Base-by-base conservation (phyloP, 768 basidiomycete species). In the Mrakia gelida region DNA sequence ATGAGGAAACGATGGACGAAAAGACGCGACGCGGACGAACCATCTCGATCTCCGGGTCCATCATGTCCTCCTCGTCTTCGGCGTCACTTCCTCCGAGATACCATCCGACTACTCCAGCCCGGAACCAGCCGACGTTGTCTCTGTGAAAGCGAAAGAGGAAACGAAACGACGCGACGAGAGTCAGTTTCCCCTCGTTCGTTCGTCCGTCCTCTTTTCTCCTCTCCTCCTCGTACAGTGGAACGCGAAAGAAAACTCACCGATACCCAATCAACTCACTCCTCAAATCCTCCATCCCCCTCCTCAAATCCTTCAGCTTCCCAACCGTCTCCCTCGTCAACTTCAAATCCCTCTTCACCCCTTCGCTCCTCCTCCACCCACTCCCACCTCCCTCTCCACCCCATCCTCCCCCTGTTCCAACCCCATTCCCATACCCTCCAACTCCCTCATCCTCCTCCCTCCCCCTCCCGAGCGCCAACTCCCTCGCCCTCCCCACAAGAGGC, bases 101-200 rank as follows among this genome's bases (percentile, higher is more conserved):
- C 65, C 71, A 83, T 26, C 83, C 83, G 7, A 82, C 78, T 21
- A 82, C 79, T 7, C 81, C 80, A 5, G 82, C 81, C 75, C 54
- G 30, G 56, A 38, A 76, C 77, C 34, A 73, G 23, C 77, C 77
- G n/a, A 78, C 77, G 52, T 78, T 78, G 54, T 78, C 77, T 54
- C 73, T 49, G 59, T 18, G 21, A 56, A 56, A 59, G 18, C n/a
- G 23, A 59, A 59, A 4, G 59, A 59, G 18, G 3, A 59, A 59
- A 23, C 13, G 59, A 26, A 28, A n/a, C 3, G 59, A 59, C 9
- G 59, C 26, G 28, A 8, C 26, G 59, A 56, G 59, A 28, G 2
- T 59, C 11, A n/a, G 15, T 1, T 45, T 45, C 7, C n/a, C 45
- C 45, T 11, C 9, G 11, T 45, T 45, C 16, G 16, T 56, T 8